A percentile compares a stretch with the other conserved stretches of the same genome.
Evolutionary conservation across 1,284 basidiomycete species (phyloP).

Genomic region (Puccinia horiana): DNA sequence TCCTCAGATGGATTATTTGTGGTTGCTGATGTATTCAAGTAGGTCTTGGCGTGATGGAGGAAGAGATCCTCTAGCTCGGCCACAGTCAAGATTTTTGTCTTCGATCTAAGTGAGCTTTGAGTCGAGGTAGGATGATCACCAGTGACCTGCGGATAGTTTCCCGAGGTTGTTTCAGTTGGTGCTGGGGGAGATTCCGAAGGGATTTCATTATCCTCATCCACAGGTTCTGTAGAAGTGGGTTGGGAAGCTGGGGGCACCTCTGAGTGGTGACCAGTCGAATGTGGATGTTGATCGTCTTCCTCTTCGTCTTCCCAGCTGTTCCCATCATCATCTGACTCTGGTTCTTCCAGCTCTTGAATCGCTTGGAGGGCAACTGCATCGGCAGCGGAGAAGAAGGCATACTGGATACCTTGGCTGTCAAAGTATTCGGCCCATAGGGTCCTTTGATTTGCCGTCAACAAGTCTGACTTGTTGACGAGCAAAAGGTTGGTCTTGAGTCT

Average conservation of each 20-base stretch:
- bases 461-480: constrained; percentile 94
- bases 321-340: constrained; percentile 58
- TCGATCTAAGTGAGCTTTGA: constrained; percentile 51
- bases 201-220: not conserved
- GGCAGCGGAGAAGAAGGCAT: constrained; percentile 94
- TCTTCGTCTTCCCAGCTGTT: constrained; percentile 52
- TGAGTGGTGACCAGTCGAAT: not conserved
- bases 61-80: constrained; percentile 88
- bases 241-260: not conserved
- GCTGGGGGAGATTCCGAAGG: constrained; percentile 27
- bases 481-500: constrained; percentile 70
- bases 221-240: not conserved
- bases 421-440: constrained; percentile 90
- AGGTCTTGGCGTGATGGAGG: constrained; percentile 71
- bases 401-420: constrained; percentile 74
- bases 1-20: not conserved
- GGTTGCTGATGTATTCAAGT: constrained; percentile 24
- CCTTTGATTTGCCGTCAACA: constrained; percentile 81
- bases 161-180: not conserved
- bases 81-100: constrained; percentile 80
- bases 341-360: constrained; percentile 60
- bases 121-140: not conserved
- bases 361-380: constrained; percentile 76
- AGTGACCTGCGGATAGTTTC: not conserved
- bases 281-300: constrained; percentile 51